phyloP scores from a whole-genome alignment of 1,139 yeast genomes.

The Lodderomyces elongisporus region DNA sequence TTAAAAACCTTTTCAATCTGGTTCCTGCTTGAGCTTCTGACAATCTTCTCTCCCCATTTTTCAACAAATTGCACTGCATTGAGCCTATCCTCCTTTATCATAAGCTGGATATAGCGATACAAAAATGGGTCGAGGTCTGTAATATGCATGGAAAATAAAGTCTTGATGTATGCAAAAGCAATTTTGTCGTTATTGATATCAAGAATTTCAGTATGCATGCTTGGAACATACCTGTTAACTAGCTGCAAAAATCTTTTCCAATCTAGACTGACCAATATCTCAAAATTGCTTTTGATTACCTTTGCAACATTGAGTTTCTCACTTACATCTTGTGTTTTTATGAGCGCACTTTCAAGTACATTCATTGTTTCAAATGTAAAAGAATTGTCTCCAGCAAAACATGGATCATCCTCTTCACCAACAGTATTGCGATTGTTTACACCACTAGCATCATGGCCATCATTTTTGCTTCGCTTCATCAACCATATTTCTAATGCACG shows the following conservation, averaged over 20 bases:
- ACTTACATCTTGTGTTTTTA: conserved; percentile 20
- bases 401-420: no score
- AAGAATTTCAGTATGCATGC: conserved; percentile 34
- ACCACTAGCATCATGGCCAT: no score
- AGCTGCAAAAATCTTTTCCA: conserved; percentile 29
- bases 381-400: conserved; percentile 3
- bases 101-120: conserved; percentile 24
- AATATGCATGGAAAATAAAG: conserved; percentile 17
- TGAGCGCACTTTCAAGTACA: conserved; percentile 39
- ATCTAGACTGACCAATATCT: conserved; percentile 29
- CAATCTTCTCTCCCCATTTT: conserved; percentile 11
- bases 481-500: conserved; percentile 44
- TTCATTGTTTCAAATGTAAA: conserved; percentile 15
- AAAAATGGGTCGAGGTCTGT: conserved; percentile 1
- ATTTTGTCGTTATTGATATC: conserved; percentile 19
- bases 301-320: conserved; percentile 32
- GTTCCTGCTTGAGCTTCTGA: conserved; percentile 13
- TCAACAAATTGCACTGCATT: conserved; percentile 16
- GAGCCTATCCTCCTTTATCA: conserved; percentile 20
- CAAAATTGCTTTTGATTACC: conserved; percentile 36
- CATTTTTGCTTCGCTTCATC: conserved; percentile 10
- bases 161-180: conserved; percentile 28
- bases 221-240: conserved; percentile 33
- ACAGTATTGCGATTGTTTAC: no score
- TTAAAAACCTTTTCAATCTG: conserved; percentile 20